Conservation (phyloP, 2,329 filamentous ascomycete genomes). For the Aspergillus sp. region DNA sequence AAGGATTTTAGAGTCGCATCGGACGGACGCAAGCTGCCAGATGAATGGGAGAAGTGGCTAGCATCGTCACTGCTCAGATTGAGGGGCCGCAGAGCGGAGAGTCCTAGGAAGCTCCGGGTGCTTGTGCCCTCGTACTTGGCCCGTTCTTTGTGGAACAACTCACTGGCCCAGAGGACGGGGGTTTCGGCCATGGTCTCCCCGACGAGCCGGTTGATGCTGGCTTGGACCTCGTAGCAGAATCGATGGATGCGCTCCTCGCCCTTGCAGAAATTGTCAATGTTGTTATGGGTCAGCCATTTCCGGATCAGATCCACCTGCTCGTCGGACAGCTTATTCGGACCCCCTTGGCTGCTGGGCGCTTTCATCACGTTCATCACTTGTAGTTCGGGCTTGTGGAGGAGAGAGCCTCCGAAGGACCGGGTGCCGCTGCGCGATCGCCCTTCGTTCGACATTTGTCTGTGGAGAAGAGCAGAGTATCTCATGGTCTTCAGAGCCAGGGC, state of each 20-base stretch:
- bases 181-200: slow-evolving; percentile 80
- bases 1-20: slow-evolving; percentile 57
- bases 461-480: slow-evolving; percentile 54
- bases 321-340: slow-evolving; percentile 93
- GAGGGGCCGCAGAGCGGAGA: slow-evolving; percentile 42
- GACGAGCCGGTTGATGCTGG: slow-evolving; percentile 79
- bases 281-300: slow-evolving; percentile 76
- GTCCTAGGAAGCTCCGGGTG: slow-evolving; percentile 33
- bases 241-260: slow-evolving; percentile 94
- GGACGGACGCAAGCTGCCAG: slow-evolving; percentile 26
- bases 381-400: slow-evolving; percentile 76
- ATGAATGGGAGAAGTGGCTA: slow-evolving; percentile 25
- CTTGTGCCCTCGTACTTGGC: slow-evolving; percentile 40
- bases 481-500: slow-evolving; percentile 87
- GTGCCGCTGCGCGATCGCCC: slow-evolving; percentile 38
- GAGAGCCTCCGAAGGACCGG: slow-evolving; percentile 53
- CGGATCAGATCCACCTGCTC: slow-evolving; percentile 84
- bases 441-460: slow-evolving; percentile 27
- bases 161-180: slow-evolving; percentile 88
- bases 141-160: slow-evolving; percentile 74
- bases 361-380: slow-evolving; percentile 86
- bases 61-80: slow-evolving; percentile 45
- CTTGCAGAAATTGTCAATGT: slow-evolving; percentile 88
- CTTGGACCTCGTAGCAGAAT: slow-evolving; percentile 86
- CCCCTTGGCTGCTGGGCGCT: slow-evolving; percentile 77